phyloP scores from a whole-genome alignment of 495 filamentous ascomycete species.

The Neurospora tetraspora region DNA sequence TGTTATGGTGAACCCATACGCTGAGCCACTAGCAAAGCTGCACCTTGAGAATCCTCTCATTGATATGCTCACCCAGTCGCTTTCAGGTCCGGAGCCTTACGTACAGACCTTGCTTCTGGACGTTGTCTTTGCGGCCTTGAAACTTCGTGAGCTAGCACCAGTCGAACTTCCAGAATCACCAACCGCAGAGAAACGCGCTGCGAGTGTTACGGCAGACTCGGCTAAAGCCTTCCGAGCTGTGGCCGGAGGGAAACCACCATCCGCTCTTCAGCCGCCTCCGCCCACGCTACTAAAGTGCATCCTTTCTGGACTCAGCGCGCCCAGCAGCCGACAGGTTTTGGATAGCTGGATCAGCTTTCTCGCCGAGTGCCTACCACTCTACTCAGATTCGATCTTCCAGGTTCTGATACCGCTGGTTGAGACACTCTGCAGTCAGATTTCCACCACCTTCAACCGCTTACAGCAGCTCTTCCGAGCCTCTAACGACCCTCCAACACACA shows the following conservation, averaged over 20 bases:
- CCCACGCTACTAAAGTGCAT: constrained; percentile 72
- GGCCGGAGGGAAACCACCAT: constrained; percentile 20
- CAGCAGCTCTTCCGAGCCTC: constrained; percentile 43
- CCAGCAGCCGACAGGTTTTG: constrained; percentile 63
- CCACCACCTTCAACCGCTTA: constrained; percentile 53
- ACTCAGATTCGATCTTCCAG: constrained; percentile 75
- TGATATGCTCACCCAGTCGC: constrained; percentile 52
- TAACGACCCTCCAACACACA: constrained; percentile 18
- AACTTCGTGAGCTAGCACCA: constrained; percentile 46
- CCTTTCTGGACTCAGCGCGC: constrained; percentile 66
- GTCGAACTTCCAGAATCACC: constrained; percentile 34
- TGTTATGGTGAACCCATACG: constrained; percentile 62
- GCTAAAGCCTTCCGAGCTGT: constrained; percentile 15
- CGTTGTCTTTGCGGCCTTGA: constrained; percentile 59
- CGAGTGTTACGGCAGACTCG: constrained; percentile 19
- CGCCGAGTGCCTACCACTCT: constrained; percentile 73
- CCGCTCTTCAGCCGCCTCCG: constrained; percentile 45
- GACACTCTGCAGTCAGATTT: constrained; percentile 71
- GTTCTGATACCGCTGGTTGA: constrained; percentile 83
- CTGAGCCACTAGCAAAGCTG: constrained; percentile 52
- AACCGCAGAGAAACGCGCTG: constrained; percentile 29
- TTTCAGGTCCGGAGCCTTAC: constrained; percentile 51
- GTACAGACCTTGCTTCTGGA: constrained; percentile 70
- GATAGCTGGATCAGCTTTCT: constrained; percentile 88
- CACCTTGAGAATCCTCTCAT: constrained; percentile 66